A percentile compares a stretch with the other conserved stretches of the same genome.
Conservation (phyloP, 768 basidiomycete genomes). For the Lactarius tabidus region DNA sequence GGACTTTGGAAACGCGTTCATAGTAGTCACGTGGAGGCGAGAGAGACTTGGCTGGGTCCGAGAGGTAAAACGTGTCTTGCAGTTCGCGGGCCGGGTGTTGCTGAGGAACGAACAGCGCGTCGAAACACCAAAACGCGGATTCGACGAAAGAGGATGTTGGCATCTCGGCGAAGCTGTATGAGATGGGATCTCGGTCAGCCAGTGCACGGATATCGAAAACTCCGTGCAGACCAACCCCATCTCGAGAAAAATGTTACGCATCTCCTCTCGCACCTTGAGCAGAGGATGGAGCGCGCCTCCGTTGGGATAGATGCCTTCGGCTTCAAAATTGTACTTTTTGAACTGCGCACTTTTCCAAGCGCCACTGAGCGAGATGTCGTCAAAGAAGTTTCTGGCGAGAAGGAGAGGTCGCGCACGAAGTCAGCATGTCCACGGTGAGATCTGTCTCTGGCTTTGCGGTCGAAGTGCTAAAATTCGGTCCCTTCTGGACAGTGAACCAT, state of each 20-base stretch:
- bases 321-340: constrained; percentile 99
- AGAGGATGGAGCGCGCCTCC: constrained; percentile 95
- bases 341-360: constrained; percentile 90
- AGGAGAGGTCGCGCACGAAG: constrained; percentile 59
- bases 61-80: constrained; percentile 98
- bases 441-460: constrained; percentile 94
- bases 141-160: constrained; percentile 94
- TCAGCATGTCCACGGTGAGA: constrained; percentile 91
- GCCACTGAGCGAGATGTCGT: constrained; percentile 50
- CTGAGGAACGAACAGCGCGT: constrained; percentile 96
- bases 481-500: constrained; percentile 90
- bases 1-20: constrained; percentile 74
- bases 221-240: constrained; percentile 75
- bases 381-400: background rate
- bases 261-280: constrained; percentile 96
- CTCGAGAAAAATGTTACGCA: constrained; percentile 96
- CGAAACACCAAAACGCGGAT: constrained; percentile 99
- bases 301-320: constrained; percentile 83
- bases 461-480: constrained; percentile 82
- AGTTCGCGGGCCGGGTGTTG: constrained; percentile 97
- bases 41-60: constrained; percentile 78
- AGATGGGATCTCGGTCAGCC: background rate
- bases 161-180: constrained; percentile 91
- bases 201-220: background rate
- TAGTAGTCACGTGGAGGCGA: constrained; percentile 81